Conservation (phyloP, 768 basidiomycete genomes). For the Suillus weaverae region DNA sequence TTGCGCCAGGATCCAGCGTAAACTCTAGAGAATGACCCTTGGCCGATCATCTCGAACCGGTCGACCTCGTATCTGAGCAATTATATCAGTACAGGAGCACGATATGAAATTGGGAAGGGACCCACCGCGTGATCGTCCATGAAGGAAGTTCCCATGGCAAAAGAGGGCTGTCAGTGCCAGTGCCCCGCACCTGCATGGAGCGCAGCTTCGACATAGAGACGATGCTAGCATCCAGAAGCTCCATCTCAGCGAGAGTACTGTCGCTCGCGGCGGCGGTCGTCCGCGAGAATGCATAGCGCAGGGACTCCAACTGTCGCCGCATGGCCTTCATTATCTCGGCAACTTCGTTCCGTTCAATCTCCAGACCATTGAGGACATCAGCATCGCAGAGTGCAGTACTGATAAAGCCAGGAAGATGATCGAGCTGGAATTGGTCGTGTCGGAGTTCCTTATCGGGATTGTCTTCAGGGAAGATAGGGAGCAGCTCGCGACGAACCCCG, state of each 20-base stretch:
- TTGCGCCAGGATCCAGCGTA: conserved; percentile 73
- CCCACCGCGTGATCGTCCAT: conserved; percentile 75
- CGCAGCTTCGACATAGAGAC: conserved; percentile 69
- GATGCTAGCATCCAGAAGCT: conserved; percentile 72
- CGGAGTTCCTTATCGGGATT: not conserved
- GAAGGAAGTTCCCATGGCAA: conserved; percentile 46
- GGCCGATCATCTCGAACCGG: conserved; percentile 64
- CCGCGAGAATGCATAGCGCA: not conserved
- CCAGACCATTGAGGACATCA: not conserved
- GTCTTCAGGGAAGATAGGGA: not conserved
- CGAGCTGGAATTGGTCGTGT: conserved; percentile 1
- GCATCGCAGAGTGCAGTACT: not conserved
- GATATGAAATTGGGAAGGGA: not conserved
- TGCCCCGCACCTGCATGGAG: conserved; percentile 14
- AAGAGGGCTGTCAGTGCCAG: not conserved
- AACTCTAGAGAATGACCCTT: conserved; percentile 77
- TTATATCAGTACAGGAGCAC: not conserved
- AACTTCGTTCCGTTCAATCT: not conserved
- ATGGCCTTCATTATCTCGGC: not conserved
- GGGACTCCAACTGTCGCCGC: not conserved
- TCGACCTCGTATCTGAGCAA: conserved; percentile 67
- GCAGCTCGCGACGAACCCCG: not conserved
- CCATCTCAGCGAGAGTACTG: conserved; percentile 39
- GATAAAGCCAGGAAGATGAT: not conserved
- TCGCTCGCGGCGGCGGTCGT: not conserved